Evolutionary conservation across 1,284 basidiomycete species (phyloP), one percentile per base, ranked within the genome.

Genomic region (Malassezia equina): DNA sequence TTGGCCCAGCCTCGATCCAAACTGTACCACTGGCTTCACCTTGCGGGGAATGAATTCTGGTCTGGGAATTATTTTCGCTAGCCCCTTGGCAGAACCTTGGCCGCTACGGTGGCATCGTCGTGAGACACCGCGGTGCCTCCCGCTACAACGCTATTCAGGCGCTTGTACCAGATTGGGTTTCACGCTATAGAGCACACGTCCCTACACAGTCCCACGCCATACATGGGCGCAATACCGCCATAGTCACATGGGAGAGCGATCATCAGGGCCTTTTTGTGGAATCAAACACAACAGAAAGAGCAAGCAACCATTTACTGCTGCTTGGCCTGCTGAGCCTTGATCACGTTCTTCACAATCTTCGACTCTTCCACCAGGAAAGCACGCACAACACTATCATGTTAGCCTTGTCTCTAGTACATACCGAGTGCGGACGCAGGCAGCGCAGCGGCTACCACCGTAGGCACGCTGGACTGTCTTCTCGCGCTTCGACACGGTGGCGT

Each of bases 321-420:
- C 67, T 71, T 69, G 41, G 64, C 57, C 74, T 81, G 82, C 77
- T 86, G 84, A 71, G 85, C 86, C 83, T 95, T 95, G 82, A 96
- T 89, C 66, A 98, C 91, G 79, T 84, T 87, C 86, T 99, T 99
- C 76, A 99, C 93, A 71, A 99, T 96, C 83, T 96, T 98, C 47
- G 93, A 93, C 81, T 98, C 91, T 81, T 98, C 94, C 55, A 98
- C 88, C 62, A 99, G 80, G 85, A 98, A 99, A 63, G 94, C 91
- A 60, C 94, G 88, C 74, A 98, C 86, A 74, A 99, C 91, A 69
- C 93, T 93, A 67, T 39, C 47, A 33, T 34, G 50, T 47, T 45
- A 55, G 53, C 11, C 45, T 23, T 24, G 17, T 36, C 36, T 39
- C 11, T 8, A 6, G 6, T 48, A 63, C 66, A 54, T 52, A 66